A percentile compares a stretch with the other conserved stretches of the same genome.
phyloP scores from a whole-genome alignment of 805 yeast species.

The Cyberlindnera subsufficiens region DNA sequence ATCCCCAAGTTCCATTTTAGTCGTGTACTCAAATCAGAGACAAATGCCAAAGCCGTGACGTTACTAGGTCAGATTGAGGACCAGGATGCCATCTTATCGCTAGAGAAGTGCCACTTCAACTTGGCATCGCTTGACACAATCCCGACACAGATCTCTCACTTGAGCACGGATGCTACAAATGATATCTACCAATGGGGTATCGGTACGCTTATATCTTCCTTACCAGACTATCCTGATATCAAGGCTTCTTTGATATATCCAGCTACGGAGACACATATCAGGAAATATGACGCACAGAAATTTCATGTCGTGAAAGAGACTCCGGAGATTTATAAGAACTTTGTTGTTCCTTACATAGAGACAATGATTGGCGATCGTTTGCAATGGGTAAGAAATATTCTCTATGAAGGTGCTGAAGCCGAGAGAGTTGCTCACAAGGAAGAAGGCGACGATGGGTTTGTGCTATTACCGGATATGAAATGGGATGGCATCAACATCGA shows the following conservation, averaged over 20 bases:
- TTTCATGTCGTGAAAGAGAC: constrained; percentile 69
- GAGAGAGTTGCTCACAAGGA: constrained; percentile 66
- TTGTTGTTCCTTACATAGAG: constrained; percentile 71
- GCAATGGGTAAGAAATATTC: constrained; percentile 85
- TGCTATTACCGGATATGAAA: constrained; percentile 89
- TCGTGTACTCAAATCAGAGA: constrained; percentile 48
- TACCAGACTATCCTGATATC: constrained; percentile 48
- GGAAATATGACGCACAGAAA: constrained; percentile 62
- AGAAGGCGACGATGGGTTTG: constrained; percentile 45
- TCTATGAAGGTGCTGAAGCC: constrained; percentile 76
- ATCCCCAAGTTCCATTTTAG: constrained; percentile 35
- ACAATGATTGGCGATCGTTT: constrained; percentile 72
- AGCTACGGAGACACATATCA: constrained; percentile 80
- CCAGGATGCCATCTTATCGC: constrained; percentile 58
- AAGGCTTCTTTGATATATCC: constrained; percentile 81
- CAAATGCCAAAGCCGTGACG: constrained; percentile 61
- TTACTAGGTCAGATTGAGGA: constrained; percentile 62
- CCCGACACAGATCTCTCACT: constrained; percentile 17
- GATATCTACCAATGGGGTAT: constrained; percentile 86
- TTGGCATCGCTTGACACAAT: constrained; percentile 19
- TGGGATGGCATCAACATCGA: constrained; percentile 80
- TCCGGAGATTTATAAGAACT: constrained; percentile 58
- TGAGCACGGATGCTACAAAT: constrained; percentile 49
- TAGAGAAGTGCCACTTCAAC: constrained; percentile 69
- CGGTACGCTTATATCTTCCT: constrained; percentile 40